Percentiles rank a stretch among this genome's conserved stretches.
phyloP scores from a whole-genome alignment of 1,139 yeast species.

The Geotrichum bryndzae region DNA sequence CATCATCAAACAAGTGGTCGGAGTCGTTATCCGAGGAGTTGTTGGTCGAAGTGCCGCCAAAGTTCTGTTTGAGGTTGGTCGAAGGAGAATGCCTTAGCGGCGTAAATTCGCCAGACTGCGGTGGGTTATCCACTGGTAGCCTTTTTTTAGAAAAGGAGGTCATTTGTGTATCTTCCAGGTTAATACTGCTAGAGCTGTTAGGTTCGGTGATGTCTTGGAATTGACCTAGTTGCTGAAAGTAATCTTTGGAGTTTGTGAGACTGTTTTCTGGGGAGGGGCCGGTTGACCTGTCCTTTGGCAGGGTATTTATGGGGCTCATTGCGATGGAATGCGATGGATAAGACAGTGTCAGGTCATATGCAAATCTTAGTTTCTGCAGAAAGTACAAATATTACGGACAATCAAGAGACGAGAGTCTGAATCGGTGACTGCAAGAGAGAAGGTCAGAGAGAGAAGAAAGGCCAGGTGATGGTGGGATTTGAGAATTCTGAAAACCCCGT shows the following conservation, averaged over 20 bases:
- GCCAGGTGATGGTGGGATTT: background rate
- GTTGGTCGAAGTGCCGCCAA: slow-evolving; percentile 4
- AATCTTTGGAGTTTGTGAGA: background rate
- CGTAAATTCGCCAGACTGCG: slow-evolving; percentile 1
- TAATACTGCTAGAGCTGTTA: background rate
- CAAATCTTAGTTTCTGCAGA: background rate
- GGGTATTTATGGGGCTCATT: background rate
- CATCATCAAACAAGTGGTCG: slow-evolving; percentile 36
- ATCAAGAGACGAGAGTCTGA: background rate
- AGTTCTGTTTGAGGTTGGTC: background rate
- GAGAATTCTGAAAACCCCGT: background rate
- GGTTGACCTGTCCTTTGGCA: background rate
- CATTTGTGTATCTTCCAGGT: background rate
- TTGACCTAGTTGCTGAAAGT: background rate
- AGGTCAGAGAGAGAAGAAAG: background rate
- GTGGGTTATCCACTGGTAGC: background rate
- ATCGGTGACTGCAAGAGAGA: background rate
- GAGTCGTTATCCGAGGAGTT: slow-evolving; percentile 44
- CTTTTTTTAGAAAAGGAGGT: background rate
- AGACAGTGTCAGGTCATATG: background rate
- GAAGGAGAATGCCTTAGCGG: slow-evolving; percentile 5
- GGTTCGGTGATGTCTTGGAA: background rate
- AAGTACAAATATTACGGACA: background rate
- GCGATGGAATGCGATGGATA: background rate
- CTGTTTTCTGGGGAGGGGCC: background rate